Percentiles rank a stretch among this genome's conserved stretches.
These are phyloP conservation scores for Pneumocystis murina DNA, from an alignment of 1,139 yeast genomes.

Conservation along the genomic window DNA sequence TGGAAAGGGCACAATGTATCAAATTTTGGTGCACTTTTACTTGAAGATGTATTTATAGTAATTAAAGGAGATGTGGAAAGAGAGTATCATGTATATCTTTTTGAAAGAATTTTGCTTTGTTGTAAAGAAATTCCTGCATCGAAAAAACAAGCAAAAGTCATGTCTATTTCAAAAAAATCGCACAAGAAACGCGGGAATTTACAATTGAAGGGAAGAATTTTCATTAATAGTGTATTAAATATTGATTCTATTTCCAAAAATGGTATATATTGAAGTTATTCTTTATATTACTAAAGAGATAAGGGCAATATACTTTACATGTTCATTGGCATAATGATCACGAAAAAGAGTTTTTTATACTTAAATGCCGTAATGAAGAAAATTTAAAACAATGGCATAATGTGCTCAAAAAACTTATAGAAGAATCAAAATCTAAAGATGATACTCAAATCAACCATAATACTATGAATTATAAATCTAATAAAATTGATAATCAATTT, in stretches of 20 bases:
- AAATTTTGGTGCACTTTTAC: constrained; percentile 72
- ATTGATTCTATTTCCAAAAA: constrained; percentile 16
- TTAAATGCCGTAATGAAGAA: constrained; percentile 18
- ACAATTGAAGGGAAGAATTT: constrained; percentile 30
- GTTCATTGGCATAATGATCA: constrained; percentile 14
- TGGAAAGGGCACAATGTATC: constrained; percentile 87
- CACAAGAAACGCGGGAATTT: constrained; percentile 16
- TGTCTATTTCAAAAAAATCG: constrained; percentile 10
- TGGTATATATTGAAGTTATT: constrained; percentile 6
- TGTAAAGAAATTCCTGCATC: constrained; percentile 36
- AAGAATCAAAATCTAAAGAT: constrained; percentile 1
- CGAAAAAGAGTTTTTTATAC: constrained; percentile 15
- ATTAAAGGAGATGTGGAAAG: constrained; percentile 61
- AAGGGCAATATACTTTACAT: constrained; percentile 13
- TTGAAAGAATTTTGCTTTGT: constrained; percentile 73
- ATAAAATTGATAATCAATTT: constrained; percentile 6
- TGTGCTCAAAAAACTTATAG: constrained; percentile 13
- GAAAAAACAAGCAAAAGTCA: constrained; percentile 9
- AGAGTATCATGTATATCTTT: constrained; percentile 77
- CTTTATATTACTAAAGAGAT: constrained; percentile 1
- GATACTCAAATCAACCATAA: not conserved
- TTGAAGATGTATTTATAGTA: constrained; percentile 66
- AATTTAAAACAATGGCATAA: constrained; percentile 16
- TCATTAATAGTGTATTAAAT: constrained; percentile 26
- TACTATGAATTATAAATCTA: not conserved